These are phyloP conservation scores for Teratosphaeria nubilosa DNA, from an alignment of 2,329 filamentous ascomycete species.

Conservation along the genomic window DNA sequence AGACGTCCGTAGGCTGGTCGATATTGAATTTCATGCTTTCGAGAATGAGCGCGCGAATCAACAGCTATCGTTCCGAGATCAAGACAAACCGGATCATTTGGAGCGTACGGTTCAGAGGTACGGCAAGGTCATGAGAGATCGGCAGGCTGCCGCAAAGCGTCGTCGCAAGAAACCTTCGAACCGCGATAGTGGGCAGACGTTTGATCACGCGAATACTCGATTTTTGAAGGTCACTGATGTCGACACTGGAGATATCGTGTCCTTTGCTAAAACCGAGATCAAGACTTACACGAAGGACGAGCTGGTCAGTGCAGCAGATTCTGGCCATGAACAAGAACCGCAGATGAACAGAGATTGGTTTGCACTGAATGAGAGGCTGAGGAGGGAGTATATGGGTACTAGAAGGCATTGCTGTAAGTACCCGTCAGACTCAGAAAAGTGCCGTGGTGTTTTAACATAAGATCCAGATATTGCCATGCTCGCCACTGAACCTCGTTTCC, in stretches of 20 bases:
- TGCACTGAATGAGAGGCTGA: constrained; percentile 21
- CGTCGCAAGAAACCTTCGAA: not conserved
- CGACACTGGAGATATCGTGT: constrained; percentile 18
- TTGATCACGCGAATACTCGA: not conserved
- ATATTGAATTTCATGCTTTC: constrained; percentile 35
- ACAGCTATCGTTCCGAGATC: constrained; percentile 22
- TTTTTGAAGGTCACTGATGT: constrained; percentile 23
- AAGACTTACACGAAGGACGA: constrained; percentile 19
- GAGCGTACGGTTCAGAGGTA: constrained; percentile 14
- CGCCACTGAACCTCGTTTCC: constrained; percentile 32
- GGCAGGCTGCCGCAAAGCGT: not conserved
- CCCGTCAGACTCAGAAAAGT: not conserved
- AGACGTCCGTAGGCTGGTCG: constrained; percentile 22
- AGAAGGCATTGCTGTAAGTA: constrained; percentile 21
- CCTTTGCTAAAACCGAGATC: constrained; percentile 23
- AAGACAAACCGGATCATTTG: constrained; percentile 17
- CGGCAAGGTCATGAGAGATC: not conserved
- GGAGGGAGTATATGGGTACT: constrained; percentile 20
- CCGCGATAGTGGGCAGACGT: not conserved
- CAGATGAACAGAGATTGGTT: constrained; percentile 27
- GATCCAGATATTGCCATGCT: constrained; percentile 25
- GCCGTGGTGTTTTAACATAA: not conserved
- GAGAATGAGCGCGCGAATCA: constrained; percentile 24
- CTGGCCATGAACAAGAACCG: constrained; percentile 21
- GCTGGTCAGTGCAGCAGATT: constrained; percentile 18